Evolutionary conservation across 371 early-diverging fungal species (phyloP).

Genomic region (Rhizopus delemar): DNA sequence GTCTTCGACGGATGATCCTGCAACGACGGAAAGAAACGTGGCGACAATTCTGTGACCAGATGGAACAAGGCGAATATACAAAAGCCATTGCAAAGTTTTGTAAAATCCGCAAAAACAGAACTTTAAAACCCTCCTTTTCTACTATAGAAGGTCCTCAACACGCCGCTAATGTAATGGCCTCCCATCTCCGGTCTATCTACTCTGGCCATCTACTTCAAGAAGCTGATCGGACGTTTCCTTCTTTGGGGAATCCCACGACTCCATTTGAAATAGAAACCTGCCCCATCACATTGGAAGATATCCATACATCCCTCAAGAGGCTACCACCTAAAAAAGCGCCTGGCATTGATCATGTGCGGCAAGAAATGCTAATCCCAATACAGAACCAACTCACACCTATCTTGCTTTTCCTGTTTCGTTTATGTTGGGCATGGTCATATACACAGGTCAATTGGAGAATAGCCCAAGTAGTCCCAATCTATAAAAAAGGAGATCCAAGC

Average conservation of each 20-base stretch:
- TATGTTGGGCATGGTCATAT: too few relatives aligned
- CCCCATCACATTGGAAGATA: neutral
- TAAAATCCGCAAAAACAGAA: conserved; percentile 5
- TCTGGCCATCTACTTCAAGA: conserved; percentile 3
- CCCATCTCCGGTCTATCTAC: conserved; percentile 1
- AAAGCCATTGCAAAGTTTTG: neutral
- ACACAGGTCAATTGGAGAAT: too few relatives aligned
- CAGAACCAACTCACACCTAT: too few relatives aligned
- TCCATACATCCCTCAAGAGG: neutral
- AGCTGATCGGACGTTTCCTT: too few relatives aligned
- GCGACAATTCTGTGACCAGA: too few relatives aligned
- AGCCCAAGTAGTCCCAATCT: too few relatives aligned
- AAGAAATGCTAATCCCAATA: neutral
- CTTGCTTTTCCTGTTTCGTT: too few relatives aligned
- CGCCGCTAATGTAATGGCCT: conserved; percentile 11
- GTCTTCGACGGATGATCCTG: too few relatives aligned
- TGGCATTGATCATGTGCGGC: neutral
- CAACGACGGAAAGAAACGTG: too few relatives aligned
- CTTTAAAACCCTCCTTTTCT: neutral
- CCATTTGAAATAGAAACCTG: neutral
- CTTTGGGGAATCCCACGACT: neutral
- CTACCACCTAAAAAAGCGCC: conserved; percentile 14
- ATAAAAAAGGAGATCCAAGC: too few relatives aligned
- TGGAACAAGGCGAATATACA: too few relatives aligned
- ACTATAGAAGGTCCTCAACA: conserved; percentile 4